Conservation (phyloP, 2,329 filamentous ascomycete genomes). For the Colletotrichum liriopes region DNA sequence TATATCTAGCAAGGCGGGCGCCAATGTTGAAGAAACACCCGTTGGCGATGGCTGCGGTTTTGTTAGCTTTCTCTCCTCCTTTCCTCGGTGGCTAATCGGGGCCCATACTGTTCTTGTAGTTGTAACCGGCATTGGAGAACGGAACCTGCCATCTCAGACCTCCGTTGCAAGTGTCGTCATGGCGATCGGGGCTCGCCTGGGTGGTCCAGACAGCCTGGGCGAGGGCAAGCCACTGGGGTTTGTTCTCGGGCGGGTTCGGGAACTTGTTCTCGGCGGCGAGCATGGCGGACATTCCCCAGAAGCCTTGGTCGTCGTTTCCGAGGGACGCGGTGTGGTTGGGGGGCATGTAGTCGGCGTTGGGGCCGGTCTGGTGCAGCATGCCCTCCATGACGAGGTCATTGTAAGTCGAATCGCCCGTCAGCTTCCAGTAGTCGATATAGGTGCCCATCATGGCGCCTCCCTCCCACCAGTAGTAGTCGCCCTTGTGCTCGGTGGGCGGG, state of each 20-base stretch:
- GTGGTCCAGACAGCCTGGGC: conserved; percentile 80
- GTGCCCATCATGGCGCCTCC: conserved; percentile 79
- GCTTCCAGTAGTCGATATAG: conserved; percentile 79
- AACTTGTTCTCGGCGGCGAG: conserved; percentile 77
- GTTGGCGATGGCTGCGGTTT: conserved; percentile 68
- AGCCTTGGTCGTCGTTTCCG: conserved; percentile 79
- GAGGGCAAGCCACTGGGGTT: conserved; percentile 75
- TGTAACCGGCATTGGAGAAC: conserved; percentile 80
- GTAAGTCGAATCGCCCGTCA: conserved; percentile 76
- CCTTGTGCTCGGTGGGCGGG: conserved; percentile 62
- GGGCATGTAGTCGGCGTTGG: conserved; percentile 72
- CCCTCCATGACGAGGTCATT: conserved; percentile 72
- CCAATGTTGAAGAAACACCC: conserved; percentile 76
- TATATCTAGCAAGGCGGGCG: conserved; percentile 81
- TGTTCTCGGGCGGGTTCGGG: conserved; percentile 67
- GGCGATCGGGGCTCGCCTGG: conserved; percentile 72
- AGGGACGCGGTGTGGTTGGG: conserved; percentile 70
- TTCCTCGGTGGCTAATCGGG: not conserved
- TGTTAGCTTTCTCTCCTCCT: conserved; percentile 11
- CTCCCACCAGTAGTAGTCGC: conserved; percentile 83
- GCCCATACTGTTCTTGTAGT: conserved; percentile 76
- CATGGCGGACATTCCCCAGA: conserved; percentile 80
- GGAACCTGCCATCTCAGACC: conserved; percentile 86
- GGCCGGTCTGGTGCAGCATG: conserved; percentile 72
- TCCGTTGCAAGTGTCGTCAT: conserved; percentile 75